A percentile compares a stretch with the other conserved stretches of the same genome.
phyloP scores from a whole-genome alignment of 2,329 filamentous ascomycete genomes.

The Plenodomus lindquistii region DNA sequence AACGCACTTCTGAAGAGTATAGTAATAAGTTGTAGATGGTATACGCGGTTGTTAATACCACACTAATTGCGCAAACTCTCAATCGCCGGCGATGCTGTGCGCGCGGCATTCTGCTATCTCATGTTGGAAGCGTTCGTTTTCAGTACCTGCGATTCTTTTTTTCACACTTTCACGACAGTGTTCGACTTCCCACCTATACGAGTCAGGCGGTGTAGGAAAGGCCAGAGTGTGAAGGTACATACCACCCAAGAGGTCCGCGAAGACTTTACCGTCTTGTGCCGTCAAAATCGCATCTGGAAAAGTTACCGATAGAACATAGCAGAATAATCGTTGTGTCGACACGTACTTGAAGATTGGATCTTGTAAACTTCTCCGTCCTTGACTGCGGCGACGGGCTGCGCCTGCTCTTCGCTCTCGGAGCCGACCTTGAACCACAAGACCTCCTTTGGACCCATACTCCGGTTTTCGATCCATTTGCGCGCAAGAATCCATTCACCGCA shows the following conservation, averaged over 20 bases:
- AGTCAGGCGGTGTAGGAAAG: background rate
- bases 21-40: too few relatives aligned
- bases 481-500: slow-evolving; percentile 25
- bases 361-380: slow-evolving; percentile 19
- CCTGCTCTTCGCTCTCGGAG: slow-evolving; percentile 7
- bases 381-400: slow-evolving; percentile 19
- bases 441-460: slow-evolving; percentile 27
- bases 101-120: background rate
- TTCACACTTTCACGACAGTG: background rate
- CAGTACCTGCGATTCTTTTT: background rate
- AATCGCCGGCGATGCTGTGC: too few relatives aligned
- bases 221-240: background rate
- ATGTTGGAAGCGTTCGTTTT: background rate
- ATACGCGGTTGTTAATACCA: too few relatives aligned
- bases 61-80: too few relatives aligned
- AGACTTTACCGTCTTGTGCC: slow-evolving; percentile 17
- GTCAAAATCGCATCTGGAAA: slow-evolving; percentile 14
- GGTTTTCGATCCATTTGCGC: slow-evolving; percentile 23
- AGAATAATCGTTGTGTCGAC: background rate
- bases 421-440: slow-evolving; percentile 30
- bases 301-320: background rate
- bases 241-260: slow-evolving; percentile 24
- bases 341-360: slow-evolving; percentile 22
- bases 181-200: background rate
- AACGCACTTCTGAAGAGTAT: too few relatives aligned